Conservation (phyloP, 345 rosid species). For the Theobroma cacao region DNA sequence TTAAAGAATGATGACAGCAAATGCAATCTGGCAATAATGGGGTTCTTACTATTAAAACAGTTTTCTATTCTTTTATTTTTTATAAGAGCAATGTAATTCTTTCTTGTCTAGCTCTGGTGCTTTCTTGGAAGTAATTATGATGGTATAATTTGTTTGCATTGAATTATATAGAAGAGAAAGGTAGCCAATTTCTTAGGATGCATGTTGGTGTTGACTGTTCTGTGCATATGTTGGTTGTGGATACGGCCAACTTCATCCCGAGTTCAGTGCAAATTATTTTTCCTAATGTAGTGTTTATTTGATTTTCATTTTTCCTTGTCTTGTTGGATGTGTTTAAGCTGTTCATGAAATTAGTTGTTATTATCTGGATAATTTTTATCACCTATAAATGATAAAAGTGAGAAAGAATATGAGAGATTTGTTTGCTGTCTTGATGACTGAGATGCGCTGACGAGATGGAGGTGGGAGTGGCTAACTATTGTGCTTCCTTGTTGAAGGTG, state of each 20-base stretch:
- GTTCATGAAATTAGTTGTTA: background rate
- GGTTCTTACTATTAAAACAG: background rate
- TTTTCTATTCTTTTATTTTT: background rate
- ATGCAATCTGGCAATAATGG: background rate
- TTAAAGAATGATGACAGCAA: background rate
- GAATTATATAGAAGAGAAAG: background rate
- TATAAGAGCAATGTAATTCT: background rate
- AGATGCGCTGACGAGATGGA: background rate
- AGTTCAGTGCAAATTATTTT: background rate
- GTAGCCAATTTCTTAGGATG: background rate
- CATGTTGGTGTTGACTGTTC: background rate
- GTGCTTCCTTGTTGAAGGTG: constrained; percentile 49
- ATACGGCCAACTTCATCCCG: background rate
- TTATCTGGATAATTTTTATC: no score
- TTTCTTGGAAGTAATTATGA: background rate
- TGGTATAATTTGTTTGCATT: background rate
- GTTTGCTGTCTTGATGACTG: background rate
- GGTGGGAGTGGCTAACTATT: background rate
- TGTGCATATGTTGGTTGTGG: background rate
- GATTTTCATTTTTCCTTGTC: background rate
- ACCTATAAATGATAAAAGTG: background rate
- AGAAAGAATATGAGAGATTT: background rate
- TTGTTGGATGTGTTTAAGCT: background rate
- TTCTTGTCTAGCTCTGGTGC: background rate
- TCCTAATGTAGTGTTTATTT: background rate